These are phyloP conservation scores for Candida easanensis DNA, from an alignment of 805 yeast species.

Conservation along the genomic window DNA sequence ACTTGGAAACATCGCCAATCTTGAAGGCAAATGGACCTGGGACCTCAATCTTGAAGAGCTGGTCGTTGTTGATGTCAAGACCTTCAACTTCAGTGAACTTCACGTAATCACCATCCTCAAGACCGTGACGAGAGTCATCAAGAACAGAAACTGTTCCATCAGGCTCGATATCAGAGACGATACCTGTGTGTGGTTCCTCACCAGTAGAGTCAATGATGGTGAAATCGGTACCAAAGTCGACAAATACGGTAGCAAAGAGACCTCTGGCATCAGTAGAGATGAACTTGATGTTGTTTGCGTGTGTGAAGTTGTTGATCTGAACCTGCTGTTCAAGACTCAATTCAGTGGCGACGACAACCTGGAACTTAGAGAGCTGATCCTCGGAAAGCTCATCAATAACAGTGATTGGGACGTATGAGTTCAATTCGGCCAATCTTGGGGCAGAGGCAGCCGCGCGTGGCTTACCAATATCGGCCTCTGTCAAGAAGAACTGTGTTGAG, in stretches of 20 bases:
- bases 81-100: conserved; percentile 87
- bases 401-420: conserved; percentile 84
- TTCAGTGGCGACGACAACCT: conserved; percentile 85
- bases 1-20: conserved; percentile 50
- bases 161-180: conserved; percentile 82
- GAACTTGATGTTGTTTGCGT: conserved; percentile 68
- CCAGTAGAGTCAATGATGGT: conserved; percentile 84
- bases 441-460: conserved; percentile 74
- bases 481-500: conserved; percentile 84
- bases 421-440: conserved; percentile 72
- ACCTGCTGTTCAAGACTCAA: conserved; percentile 70
- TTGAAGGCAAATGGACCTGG: conserved; percentile 94
- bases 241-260: conserved; percentile 82
- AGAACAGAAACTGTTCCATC: conserved; percentile 92
- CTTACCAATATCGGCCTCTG: conserved; percentile 69
- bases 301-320: conserved; percentile 72
- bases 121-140: conserved; percentile 89
- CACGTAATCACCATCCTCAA: conserved; percentile 89
- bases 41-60: conserved; percentile 73
- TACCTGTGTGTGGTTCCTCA: conserved; percentile 86
- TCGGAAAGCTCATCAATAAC: conserved; percentile 56
- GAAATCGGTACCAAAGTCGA: conserved; percentile 84
- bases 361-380: conserved; percentile 53
- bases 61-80: conserved; percentile 71
- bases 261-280: conserved; percentile 84